Percentiles rank a stretch among this genome's conserved stretches.
phyloP scores from a whole-genome alignment of 2,329 filamentous ascomycete species.

The Penicillium occitanis region DNA sequence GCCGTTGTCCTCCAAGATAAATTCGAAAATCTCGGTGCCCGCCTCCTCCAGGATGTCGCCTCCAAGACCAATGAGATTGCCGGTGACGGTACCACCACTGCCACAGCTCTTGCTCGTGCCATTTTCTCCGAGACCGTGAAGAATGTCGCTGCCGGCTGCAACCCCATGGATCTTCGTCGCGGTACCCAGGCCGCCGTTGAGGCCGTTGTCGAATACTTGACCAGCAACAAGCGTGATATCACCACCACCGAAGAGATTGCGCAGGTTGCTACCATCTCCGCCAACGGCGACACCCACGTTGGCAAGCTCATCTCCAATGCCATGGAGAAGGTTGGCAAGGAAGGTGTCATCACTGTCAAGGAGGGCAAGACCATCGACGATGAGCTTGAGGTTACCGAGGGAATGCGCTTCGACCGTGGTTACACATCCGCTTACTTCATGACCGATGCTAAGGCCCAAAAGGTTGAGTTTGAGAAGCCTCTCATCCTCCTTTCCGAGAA shows the following conservation, averaged over 20 bases:
- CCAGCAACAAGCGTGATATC: slow-evolving; percentile 95
- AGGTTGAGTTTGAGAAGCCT: slow-evolving; percentile 99
- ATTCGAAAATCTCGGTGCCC: slow-evolving; percentile 98
- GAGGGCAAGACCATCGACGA: slow-evolving; percentile 98
- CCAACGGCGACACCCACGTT: slow-evolving; percentile 94
- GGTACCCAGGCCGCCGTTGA: slow-evolving; percentile 97
- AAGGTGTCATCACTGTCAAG: slow-evolving; percentile 99
- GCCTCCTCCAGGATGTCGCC: slow-evolving; percentile 94
- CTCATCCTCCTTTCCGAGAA: slow-evolving; percentile 98
- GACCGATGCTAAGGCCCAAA: slow-evolving; percentile 96
- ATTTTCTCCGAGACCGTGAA: slow-evolving; percentile 99
- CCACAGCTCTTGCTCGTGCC: slow-evolving; percentile 91
- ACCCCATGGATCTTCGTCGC: slow-evolving; percentile 97
- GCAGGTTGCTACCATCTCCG: slow-evolving; percentile 96
- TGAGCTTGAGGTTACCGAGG: slow-evolving; percentile 98
- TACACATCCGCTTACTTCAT: slow-evolving; percentile 99
- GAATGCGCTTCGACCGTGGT: slow-evolving; percentile 99
- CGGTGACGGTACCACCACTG: slow-evolving; percentile 97
- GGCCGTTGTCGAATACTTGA: slow-evolving; percentile 88
- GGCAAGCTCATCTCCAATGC: slow-evolving; percentile 94
- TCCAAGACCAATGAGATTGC: slow-evolving; percentile 99
- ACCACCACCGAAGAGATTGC: slow-evolving; percentile 96
- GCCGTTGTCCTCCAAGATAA: slow-evolving; percentile 95
- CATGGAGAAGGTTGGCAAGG: slow-evolving; percentile 99
- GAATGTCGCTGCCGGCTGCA: slow-evolving; percentile 99